Conservation (phyloP, 495 filamentous ascomycete genomes). For the Bacidia gigantensis region DNA sequence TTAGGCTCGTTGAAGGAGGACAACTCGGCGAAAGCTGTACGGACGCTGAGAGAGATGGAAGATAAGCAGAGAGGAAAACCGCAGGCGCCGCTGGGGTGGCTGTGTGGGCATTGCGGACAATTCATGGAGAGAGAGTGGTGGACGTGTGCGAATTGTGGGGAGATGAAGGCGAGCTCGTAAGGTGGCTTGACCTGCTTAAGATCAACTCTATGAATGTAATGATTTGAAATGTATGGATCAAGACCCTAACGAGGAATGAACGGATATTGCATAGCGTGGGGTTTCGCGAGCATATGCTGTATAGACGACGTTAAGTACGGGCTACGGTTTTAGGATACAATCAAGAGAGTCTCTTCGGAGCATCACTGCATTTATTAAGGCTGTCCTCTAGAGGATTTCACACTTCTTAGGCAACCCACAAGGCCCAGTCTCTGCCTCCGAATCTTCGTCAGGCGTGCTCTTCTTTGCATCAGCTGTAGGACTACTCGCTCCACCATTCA, state of each 20-base stretch:
- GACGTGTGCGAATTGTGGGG: slow-evolving; percentile 59
- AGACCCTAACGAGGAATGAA: not conserved
- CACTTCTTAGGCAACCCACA: slow-evolving; percentile 62
- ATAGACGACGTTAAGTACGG: too few species aligned
- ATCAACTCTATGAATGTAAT: not conserved
- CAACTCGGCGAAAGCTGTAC: slow-evolving; percentile 22
- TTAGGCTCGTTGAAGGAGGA: slow-evolving; percentile 8
- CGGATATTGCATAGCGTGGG: not conserved
- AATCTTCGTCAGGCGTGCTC: slow-evolving; percentile 1
- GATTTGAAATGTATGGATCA: not conserved
- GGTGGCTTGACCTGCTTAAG: not conserved
- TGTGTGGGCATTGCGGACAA: slow-evolving; percentile 50
- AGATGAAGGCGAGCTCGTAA: slow-evolving; percentile 49
- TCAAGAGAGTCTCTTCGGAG: not conserved
- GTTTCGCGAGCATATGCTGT: too few species aligned
- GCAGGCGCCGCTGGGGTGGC: slow-evolving; percentile 47
- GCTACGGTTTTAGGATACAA: too few species aligned
- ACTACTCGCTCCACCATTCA: not conserved
- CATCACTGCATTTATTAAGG: not conserved
- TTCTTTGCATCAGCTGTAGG: not conserved
- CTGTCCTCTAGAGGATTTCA: slow-evolving; percentile 35
- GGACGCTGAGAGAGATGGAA: slow-evolving; percentile 28
- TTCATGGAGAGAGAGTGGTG: slow-evolving; percentile 63
- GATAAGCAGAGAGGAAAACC: slow-evolving; percentile 24
- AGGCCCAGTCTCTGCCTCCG: slow-evolving; percentile 37